Evolutionary conservation across 2,329 filamentous ascomycete genomes (phyloP).

Genomic region (Neonectria coccinea): DNA sequence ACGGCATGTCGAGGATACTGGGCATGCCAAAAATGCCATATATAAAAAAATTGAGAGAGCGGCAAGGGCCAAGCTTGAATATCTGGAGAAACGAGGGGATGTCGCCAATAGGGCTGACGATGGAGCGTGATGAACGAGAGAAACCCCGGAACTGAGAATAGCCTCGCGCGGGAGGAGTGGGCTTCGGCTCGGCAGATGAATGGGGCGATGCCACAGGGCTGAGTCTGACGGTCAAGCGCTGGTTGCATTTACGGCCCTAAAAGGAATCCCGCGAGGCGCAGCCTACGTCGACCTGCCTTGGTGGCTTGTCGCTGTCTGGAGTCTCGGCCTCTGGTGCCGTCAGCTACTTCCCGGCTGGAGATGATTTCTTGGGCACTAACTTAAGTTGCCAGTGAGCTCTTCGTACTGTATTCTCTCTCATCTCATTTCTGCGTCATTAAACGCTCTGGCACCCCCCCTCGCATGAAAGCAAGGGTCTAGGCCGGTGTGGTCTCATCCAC

Average conservation of each 20-base stretch:
- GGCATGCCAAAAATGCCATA: background rate
- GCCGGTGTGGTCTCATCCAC: background rate
- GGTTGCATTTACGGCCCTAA: background rate
- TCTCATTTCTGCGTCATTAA: background rate
- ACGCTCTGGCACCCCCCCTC: background rate
- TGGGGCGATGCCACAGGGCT: background rate
- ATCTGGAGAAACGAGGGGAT: background rate
- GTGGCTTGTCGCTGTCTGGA: background rate
- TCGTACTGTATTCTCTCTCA: background rate
- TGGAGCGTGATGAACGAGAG: background rate
- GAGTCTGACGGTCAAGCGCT: background rate
- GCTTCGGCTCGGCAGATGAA: background rate
- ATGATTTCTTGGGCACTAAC: background rate
- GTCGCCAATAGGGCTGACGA: background rate
- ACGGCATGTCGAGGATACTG: slow-evolving; percentile 23
- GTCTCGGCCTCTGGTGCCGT: background rate
- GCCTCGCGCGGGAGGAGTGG: background rate
- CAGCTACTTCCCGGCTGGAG: background rate
- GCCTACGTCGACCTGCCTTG: background rate
- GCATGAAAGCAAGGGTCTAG: background rate
- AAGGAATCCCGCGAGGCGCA: background rate
- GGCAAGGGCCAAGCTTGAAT: background rate
- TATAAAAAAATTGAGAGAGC: background rate
- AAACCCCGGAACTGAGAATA: background rate
- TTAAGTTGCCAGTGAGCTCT: background rate